Conservation (phyloP, 1,284 basidiomycete genomes). For the Pascua guehoae region DNA sequence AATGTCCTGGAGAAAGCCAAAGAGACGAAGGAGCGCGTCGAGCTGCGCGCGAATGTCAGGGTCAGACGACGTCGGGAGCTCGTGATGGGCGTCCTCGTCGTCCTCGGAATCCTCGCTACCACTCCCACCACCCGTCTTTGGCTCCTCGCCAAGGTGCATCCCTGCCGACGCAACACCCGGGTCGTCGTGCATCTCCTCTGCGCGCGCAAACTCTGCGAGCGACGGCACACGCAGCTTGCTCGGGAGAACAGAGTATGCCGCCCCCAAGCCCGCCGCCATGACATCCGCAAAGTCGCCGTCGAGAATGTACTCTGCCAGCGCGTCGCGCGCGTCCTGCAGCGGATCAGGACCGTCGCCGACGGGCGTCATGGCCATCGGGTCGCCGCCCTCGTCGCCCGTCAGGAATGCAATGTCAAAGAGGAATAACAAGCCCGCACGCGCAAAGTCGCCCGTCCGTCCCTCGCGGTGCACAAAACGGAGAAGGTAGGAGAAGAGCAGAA, state of each 20-base stretch:
- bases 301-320: constrained; percentile 86
- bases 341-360: constrained; percentile 55
- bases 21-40: constrained; percentile 80
- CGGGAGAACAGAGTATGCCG: constrained; percentile 82
- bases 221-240: constrained; percentile 61
- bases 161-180: constrained; percentile 65
- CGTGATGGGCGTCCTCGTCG: constrained; percentile 53
- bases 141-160: constrained; percentile 46
- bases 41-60: constrained; percentile 74
- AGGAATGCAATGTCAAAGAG: constrained; percentile 88
- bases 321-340: constrained; percentile 72
- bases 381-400: constrained; percentile 43
- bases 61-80: constrained; percentile 59
- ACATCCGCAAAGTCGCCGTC: constrained; percentile 97
- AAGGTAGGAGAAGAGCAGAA: constrained; percentile 90
- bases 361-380: constrained; percentile 25
- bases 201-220: constrained; percentile 38
- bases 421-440: constrained; percentile 84
- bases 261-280: constrained; percentile 86
- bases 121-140: constrained; percentile 32
- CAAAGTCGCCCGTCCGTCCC: constrained; percentile 88
- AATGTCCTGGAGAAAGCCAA: constrained; percentile 90
- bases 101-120: constrained; percentile 40
- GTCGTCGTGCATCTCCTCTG: constrained; percentile 55
- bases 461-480: constrained; percentile 93